These are phyloP conservation scores for Volutella citrinella DNA, from an alignment of 2,329 filamentous ascomycete species.

Conservation along the genomic window DNA sequence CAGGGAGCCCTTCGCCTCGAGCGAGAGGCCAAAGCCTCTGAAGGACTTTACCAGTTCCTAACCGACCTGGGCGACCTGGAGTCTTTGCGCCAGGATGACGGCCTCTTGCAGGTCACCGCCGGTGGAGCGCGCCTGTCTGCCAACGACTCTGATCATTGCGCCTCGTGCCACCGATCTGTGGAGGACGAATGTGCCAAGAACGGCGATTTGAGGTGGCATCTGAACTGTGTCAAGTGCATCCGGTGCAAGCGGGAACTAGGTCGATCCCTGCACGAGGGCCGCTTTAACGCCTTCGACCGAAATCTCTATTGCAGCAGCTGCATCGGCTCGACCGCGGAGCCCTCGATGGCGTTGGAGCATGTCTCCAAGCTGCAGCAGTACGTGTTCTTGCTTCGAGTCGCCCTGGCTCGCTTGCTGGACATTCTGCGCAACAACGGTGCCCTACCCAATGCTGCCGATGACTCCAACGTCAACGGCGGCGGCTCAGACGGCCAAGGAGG, in stretches of 20 bases:
- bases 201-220: slow-evolving; percentile 78
- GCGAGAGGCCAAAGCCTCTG: slow-evolving; percentile 70
- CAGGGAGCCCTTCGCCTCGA: slow-evolving; percentile 91
- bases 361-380: slow-evolving; percentile 91
- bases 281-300: slow-evolving; percentile 65
- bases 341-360: slow-evolving; percentile 58
- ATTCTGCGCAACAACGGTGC: slow-evolving; percentile 82
- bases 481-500: slow-evolving; percentile 45
- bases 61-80: slow-evolving; percentile 84
- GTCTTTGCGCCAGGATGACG: slow-evolving; percentile 67
- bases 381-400: slow-evolving; percentile 87
- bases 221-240: slow-evolving; percentile 75
- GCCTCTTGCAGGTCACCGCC: slow-evolving; percentile 62
- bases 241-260: slow-evolving; percentile 65
- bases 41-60: slow-evolving; percentile 79
- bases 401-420: slow-evolving; percentile 82
- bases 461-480: slow-evolving; percentile 44
- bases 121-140: slow-evolving; percentile 67
- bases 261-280: slow-evolving; percentile 64
- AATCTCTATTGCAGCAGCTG: slow-evolving; percentile 72
- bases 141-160: slow-evolving; percentile 81
- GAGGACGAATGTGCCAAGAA: slow-evolving; percentile 87
- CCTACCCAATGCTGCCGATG: slow-evolving; percentile 73
- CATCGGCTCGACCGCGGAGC: slow-evolving; percentile 53
- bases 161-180: slow-evolving; percentile 77